phyloP scores from a whole-genome alignment of 257 asterid species.

The Capsicum baccatum region DNA sequence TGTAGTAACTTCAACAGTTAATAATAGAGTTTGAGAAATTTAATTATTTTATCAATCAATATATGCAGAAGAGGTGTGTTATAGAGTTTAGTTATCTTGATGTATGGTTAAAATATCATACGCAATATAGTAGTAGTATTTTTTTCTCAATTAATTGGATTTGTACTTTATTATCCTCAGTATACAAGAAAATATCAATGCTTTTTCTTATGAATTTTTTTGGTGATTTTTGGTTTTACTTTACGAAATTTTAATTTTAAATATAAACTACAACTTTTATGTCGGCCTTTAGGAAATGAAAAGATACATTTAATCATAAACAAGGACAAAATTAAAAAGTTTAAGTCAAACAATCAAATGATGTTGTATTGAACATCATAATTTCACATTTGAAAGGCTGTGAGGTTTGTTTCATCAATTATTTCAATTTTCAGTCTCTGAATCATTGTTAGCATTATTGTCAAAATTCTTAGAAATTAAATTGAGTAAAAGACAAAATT shows the following conservation, averaged over 20 bases:
- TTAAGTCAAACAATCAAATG: slow-evolving; percentile 17
- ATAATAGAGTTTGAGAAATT: neutral
- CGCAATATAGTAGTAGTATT: neutral
- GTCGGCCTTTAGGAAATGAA: neutral
- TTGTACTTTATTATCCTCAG: neutral
- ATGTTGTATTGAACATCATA: neutral
- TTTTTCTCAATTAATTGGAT: neutral
- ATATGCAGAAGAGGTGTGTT: neutral
- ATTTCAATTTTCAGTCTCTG: neutral
- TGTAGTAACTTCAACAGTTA: neutral
- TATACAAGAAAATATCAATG: neutral
- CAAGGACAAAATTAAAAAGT: neutral
- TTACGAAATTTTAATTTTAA: neutral
- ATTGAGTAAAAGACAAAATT: neutral
- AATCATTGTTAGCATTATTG: neutral
- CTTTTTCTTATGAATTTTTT: neutral
- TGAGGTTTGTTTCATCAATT: neutral
- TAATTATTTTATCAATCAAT: neutral
- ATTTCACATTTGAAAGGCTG: neutral
- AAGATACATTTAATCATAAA: neutral
- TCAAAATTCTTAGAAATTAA: neutral
- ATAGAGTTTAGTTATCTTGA: neutral
- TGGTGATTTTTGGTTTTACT: neutral
- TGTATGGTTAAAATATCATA: neutral
- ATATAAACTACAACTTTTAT: neutral